Evolutionary conservation across 2,329 filamentous ascomycete species (phyloP).

Genomic region (Nemania sp.): DNA sequence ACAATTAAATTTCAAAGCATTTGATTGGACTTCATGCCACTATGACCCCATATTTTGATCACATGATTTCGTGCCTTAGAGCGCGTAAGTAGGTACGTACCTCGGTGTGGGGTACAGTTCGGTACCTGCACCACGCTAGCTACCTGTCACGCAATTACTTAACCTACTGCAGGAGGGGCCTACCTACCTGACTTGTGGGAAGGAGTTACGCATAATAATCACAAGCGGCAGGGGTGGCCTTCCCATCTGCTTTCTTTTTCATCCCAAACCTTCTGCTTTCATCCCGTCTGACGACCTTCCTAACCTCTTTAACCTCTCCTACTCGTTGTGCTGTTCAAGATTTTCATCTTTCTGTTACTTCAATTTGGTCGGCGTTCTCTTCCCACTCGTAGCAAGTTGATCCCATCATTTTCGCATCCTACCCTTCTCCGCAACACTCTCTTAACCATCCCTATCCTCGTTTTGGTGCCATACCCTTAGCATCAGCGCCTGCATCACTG

Average conservation of each 20-base stretch:
- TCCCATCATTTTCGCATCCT: background rate
- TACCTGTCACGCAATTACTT: too few species aligned
- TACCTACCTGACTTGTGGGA: too few species aligned
- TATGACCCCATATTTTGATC: background rate
- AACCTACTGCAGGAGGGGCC: background rate
- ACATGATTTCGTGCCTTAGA: slow-evolving; percentile 26
- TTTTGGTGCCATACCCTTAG: too few species aligned
- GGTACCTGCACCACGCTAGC: too few species aligned
- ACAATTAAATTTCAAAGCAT: slow-evolving; percentile 1
- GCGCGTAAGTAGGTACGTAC: slow-evolving; percentile 18
- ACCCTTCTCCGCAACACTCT: background rate
- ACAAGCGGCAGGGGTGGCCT: background rate
- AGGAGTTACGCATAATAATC: too few species aligned
- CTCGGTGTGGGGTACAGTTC: too few species aligned
- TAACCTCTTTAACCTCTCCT: background rate
- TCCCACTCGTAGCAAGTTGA: slow-evolving; percentile 1
- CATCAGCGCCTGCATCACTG: background rate
- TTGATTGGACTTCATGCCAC: slow-evolving; percentile 7
- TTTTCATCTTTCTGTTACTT: slow-evolving; percentile 7
- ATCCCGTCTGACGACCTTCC: background rate
- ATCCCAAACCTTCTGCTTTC: background rate
- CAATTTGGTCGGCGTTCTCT: background rate
- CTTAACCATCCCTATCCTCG: background rate
- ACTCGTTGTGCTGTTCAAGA: slow-evolving; percentile 3
- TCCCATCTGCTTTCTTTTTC: slow-evolving; percentile 13